Conservation (phyloP, 1,284 basidiomycete species). For the Ustilago xerochloae region DNA sequence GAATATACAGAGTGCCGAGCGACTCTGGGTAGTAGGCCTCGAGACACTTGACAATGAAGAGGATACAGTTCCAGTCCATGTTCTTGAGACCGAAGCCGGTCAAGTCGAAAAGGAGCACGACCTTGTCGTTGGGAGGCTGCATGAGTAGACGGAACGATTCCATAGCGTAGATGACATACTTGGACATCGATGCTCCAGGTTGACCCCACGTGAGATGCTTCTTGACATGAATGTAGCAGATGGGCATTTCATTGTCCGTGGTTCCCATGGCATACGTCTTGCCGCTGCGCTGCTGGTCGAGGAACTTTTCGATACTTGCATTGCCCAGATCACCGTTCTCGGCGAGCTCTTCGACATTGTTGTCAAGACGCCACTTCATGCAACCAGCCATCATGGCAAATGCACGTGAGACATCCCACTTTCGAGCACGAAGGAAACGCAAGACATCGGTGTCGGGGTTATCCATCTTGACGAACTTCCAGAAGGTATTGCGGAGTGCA, state of each 20-base stretch:
- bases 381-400: constrained; percentile 68
- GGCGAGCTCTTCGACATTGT: constrained; percentile 67
- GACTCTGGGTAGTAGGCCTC: constrained; percentile 69
- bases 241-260: constrained; percentile 65
- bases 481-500: constrained; percentile 66
- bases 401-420: constrained; percentile 68
- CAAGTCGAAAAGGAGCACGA: constrained; percentile 67
- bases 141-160: constrained; percentile 68
- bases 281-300: constrained; percentile 66
- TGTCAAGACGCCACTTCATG: constrained; percentile 66
- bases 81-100: constrained; percentile 64
- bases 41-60: constrained; percentile 63
- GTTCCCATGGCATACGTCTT: constrained; percentile 68
- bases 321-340: constrained; percentile 68
- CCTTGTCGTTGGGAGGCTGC: constrained; percentile 67
- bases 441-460: constrained; percentile 65
- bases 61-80: constrained; percentile 64
- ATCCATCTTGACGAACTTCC: constrained; percentile 67
- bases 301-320: constrained; percentile 65
- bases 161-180: constrained; percentile 67
- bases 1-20: constrained; percentile 67
- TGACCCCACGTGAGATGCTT: constrained; percentile 63
- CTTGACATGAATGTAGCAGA: constrained; percentile 64
- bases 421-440: constrained; percentile 68
- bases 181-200: constrained; percentile 67